phyloP scores from a whole-genome alignment of 1,139 yeast genomes.

The Candida mesenterica region DNA sequence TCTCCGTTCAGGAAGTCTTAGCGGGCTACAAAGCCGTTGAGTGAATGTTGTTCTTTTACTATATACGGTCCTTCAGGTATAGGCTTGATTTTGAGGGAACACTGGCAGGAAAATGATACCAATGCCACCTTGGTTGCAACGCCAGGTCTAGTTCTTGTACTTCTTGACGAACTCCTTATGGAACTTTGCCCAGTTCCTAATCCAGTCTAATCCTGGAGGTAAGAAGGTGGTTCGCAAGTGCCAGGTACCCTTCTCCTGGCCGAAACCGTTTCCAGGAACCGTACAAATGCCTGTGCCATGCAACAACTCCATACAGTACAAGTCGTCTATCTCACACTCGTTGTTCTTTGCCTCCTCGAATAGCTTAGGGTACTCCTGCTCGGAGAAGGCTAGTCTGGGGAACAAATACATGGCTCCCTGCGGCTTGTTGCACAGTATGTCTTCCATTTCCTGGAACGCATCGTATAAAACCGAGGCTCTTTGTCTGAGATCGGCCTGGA shows the following conservation, averaged over 20 bases:
- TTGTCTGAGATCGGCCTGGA: constrained; percentile 58
- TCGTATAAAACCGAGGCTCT: constrained; percentile 65
- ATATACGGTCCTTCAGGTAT: too few species aligned
- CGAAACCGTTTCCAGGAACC: constrained; percentile 96
- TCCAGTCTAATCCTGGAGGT: constrained; percentile 93
- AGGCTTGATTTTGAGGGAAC: too few species aligned
- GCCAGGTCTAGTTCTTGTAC: constrained; percentile 29
- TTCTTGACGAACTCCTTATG: constrained; percentile 67
- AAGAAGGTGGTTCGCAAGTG: constrained; percentile 95
- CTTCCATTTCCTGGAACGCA: constrained; percentile 76
- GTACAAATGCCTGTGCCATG: constrained; percentile 95
- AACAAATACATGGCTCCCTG: constrained; percentile 97
- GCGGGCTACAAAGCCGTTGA: too few species aligned
- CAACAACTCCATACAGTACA: constrained; percentile 79
- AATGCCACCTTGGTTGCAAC: too few species aligned
- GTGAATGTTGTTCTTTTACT: too few species aligned
- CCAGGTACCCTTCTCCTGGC: constrained; percentile 83
- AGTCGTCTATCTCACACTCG: constrained; percentile 71
- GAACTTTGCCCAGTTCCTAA: constrained; percentile 69
- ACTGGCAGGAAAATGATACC: too few species aligned
- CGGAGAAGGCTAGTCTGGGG: constrained; percentile 70
- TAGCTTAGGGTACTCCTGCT: constrained; percentile 47
- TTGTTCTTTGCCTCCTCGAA: constrained; percentile 55
- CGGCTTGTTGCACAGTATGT: constrained; percentile 81
- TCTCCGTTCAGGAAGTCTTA: too few species aligned